Percentiles rank a stretch among this genome's conserved stretches.
phyloP scores from a whole-genome alignment of 768 basidiomycete species.

The Leccinum fibrillosum region DNA sequence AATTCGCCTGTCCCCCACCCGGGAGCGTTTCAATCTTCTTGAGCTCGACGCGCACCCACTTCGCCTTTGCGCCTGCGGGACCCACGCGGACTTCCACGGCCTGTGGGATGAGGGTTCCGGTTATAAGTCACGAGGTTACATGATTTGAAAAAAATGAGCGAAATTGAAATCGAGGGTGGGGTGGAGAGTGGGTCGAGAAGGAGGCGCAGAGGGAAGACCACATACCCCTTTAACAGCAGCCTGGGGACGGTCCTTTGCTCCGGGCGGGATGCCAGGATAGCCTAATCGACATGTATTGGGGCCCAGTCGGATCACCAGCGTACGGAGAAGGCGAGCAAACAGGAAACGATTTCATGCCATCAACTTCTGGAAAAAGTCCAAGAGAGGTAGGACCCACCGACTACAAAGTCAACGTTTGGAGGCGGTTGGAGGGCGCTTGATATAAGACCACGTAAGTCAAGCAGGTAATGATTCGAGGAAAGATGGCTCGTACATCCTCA shows the following conservation, averaged over 20 bases:
- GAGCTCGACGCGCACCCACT: constrained; percentile 90
- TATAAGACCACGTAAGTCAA: constrained; percentile 8
- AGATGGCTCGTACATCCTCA: constrained; percentile 40
- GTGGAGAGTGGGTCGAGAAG: constrained; percentile 2
- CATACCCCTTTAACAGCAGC: constrained; percentile 84
- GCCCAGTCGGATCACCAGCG: constrained; percentile 10
- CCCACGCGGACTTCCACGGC: constrained; percentile 83
- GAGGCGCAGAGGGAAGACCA: constrained; percentile 15
- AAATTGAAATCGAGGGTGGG: constrained; percentile 5
- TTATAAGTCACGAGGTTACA: background rate
- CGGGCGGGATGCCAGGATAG: constrained; percentile 87
- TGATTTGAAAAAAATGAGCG: background rate
- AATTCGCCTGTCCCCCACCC: constrained; percentile 62
- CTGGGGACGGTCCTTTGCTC: constrained; percentile 68
- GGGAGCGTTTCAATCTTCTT: constrained; percentile 86
- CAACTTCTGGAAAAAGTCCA: background rate
- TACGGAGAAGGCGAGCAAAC: background rate
- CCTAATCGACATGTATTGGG: constrained; percentile 40
- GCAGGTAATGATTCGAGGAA: background rate
- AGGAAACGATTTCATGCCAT: background rate
- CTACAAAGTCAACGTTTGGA: constrained; percentile 86
- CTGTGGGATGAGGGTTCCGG: constrained; percentile 23
- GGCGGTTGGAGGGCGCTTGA: constrained; percentile 77
- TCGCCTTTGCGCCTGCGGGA: constrained; percentile 75
- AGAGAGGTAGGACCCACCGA: constrained; percentile 46